phyloP scores from a whole-genome alignment of 305 asterid genomes.

The Salvia sclarea region DNA sequence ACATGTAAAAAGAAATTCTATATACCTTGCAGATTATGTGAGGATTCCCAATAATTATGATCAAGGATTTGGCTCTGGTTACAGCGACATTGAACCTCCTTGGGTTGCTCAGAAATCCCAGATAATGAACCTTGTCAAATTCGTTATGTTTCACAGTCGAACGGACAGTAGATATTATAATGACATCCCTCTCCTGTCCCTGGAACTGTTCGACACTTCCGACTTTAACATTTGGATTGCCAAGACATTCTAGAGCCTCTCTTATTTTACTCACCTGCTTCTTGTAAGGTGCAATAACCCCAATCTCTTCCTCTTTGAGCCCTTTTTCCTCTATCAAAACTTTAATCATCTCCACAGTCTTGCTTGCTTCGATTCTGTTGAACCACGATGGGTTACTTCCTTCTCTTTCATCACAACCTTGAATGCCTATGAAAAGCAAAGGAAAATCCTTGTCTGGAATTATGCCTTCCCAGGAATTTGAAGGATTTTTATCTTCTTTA shows the following conservation, averaged over 20 bases:
- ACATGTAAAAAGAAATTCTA: slow-evolving; percentile 9
- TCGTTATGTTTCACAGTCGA: slow-evolving; percentile 85
- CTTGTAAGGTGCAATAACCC: slow-evolving; percentile 89
- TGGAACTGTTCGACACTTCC: slow-evolving; percentile 97
- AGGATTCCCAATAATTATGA: slow-evolving; percentile 86
- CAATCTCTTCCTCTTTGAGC: slow-evolving; percentile 67
- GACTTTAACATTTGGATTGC: slow-evolving; percentile 51
- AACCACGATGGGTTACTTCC: slow-evolving; percentile 98
- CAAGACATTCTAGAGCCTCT: slow-evolving; percentile 61
- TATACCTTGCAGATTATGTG: slow-evolving; percentile 92
- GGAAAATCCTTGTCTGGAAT: slow-evolving; percentile 76
- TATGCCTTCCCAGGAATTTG: slow-evolving; percentile 45
- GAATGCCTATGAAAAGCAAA: slow-evolving; percentile 76
- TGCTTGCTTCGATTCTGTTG: slow-evolving; percentile 90
- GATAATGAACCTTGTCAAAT: slow-evolving; percentile 64
- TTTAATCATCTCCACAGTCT: slow-evolving; percentile 63
- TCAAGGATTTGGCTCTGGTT: slow-evolving; percentile 85
- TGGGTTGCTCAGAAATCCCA: slow-evolving; percentile 94
- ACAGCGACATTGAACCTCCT: slow-evolving; percentile 90
- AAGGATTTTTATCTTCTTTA: slow-evolving; percentile 39
- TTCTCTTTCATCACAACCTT: slow-evolving; percentile 94
- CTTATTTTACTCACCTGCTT: slow-evolving; percentile 85
- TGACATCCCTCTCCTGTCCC: slow-evolving; percentile 86
- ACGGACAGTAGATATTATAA: slow-evolving; percentile 90
- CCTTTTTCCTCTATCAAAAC: slow-evolving; percentile 53